Base-by-base conservation (phyloP, 2,329 filamentous ascomycete species). In the Epichloe sibirici region DNA sequence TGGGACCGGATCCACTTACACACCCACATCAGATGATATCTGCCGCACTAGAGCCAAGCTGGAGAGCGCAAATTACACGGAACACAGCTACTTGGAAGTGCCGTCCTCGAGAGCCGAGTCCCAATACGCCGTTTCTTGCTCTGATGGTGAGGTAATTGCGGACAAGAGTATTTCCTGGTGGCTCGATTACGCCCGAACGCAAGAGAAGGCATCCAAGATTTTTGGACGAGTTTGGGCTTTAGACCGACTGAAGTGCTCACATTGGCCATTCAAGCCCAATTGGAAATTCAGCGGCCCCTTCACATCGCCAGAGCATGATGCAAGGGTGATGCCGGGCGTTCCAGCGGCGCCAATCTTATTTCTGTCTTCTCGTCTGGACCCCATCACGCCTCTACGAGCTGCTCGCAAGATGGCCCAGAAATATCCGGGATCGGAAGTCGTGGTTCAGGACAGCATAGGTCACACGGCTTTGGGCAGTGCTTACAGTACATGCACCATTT, bases 261-360 rank as follows among this genome's bases (percentile, higher is more conserved):
- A 65, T 4, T 68, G 72, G 60, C 54, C 35, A 0, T 57, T 69
- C 21, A 61, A 64, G 1, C 64, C 72, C 4, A 64, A 62, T 51
- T 72, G 67, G 65, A 59, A 62, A 15, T 74, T 70, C 59, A 55
- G 52, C 7, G 65, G 65, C 0, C 64, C 64, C 6, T 68, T 65
- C 25, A 51, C 45, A 1, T 61, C 61, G 2, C 63, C 62, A 0
- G 8, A 49, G 11, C 42, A 57, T 38, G 57, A 61, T 23, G 48
- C 64, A 35, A 39, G 54, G 25, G 17, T 59, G 7, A 51, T 56
- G 2, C 54, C 54, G 5, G 67, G 60, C 4, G 62, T 57, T 38
- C 73, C 73, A 0, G 59, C 59, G 1, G 68, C 68, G 6, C 72
- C 73, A 5, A 54, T 75, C 21, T 57, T 75, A 35, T 73, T 73